Conservation (phyloP, 164 flowering plant species). For the Aristolochia californica region DNA sequence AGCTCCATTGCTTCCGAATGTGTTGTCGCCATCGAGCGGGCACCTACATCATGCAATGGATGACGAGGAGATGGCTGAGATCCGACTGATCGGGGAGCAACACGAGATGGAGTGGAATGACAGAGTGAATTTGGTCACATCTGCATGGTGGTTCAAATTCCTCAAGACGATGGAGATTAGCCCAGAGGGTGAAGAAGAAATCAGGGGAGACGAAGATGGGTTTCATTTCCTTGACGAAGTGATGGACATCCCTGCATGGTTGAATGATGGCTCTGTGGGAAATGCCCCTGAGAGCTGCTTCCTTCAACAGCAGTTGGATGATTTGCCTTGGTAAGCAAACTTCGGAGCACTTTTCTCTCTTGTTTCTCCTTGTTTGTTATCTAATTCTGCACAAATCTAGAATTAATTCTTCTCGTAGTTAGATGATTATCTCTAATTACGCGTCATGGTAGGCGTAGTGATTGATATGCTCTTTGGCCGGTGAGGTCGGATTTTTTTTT, state of each 20-base stretch:
- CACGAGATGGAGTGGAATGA: conserved; percentile 90
- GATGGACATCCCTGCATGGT: conserved; percentile 70
- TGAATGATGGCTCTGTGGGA: conserved; percentile 16
- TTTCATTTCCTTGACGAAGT: conserved; percentile 40
- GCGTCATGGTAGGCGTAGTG: no score
- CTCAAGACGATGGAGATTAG: conserved; percentile 44
- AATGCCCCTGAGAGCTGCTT: conserved; percentile 40
- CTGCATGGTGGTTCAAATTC: conserved; percentile 86
- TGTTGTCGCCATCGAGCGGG: conserved; percentile 13
- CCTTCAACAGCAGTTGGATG: conserved; percentile 36
- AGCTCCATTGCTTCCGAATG: conserved; percentile 9
- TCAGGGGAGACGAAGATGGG: conserved; percentile 23
- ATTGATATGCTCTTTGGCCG: no score
- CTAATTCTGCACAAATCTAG: no score
- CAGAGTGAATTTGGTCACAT: conserved; percentile 54
- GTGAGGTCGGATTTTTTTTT: no score
- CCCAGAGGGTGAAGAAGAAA: conserved; percentile 16
- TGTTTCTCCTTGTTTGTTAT: no score
- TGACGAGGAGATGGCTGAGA: conserved; percentile 75
- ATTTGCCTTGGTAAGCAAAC: conserved; percentile 58
- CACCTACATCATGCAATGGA: conserved; percentile 53
- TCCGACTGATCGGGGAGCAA: conserved; percentile 69
- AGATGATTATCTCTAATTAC: no score
- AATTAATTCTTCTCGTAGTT: no score
- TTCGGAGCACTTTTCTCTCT: no score